Conservation (phyloP, 805 yeast species). For the Candida oleophila region DNA sequence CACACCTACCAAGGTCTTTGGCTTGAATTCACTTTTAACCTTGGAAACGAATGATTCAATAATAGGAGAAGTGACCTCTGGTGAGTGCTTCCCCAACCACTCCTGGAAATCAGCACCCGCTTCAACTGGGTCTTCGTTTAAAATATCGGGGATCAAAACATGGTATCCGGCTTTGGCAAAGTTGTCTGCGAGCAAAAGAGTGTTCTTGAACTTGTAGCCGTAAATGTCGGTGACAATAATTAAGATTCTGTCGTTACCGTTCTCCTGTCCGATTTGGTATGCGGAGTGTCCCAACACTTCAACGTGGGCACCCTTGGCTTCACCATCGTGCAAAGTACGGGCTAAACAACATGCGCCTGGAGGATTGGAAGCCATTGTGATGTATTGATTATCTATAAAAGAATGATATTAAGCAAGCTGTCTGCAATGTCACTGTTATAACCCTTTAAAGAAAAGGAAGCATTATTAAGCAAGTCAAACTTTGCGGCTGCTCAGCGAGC, state of each 20-base stretch:
- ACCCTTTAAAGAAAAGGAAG: no score
- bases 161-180: conserved; percentile 62
- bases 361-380: conserved; percentile 47
- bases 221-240: conserved; percentile 69
- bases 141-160: conserved; percentile 75
- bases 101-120: conserved; percentile 15
- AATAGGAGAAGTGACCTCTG: conserved; percentile 47
- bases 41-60: conserved; percentile 47
- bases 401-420: neutral
- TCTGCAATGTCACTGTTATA: neutral
- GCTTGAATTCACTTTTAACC: conserved; percentile 40
- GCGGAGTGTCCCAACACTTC: conserved; percentile 42
- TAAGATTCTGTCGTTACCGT: conserved; percentile 44
- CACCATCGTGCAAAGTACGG: conserved; percentile 49
- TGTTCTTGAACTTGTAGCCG: conserved; percentile 62
- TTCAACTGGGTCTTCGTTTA: conserved; percentile 46
- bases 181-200: conserved; percentile 60
- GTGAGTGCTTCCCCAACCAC: conserved; percentile 59
- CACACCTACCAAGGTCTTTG: conserved; percentile 52
- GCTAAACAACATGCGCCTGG: conserved; percentile 50
- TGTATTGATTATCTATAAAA: neutral
- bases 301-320: conserved; percentile 42
- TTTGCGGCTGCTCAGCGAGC: no score
- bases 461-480: no score
- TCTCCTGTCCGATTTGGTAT: conserved; percentile 26